Percentiles rank a stretch among this genome's conserved stretches.
Conservation (phyloP, 129 eudicot species). For the Saposhnikovia divaricata region DNA sequence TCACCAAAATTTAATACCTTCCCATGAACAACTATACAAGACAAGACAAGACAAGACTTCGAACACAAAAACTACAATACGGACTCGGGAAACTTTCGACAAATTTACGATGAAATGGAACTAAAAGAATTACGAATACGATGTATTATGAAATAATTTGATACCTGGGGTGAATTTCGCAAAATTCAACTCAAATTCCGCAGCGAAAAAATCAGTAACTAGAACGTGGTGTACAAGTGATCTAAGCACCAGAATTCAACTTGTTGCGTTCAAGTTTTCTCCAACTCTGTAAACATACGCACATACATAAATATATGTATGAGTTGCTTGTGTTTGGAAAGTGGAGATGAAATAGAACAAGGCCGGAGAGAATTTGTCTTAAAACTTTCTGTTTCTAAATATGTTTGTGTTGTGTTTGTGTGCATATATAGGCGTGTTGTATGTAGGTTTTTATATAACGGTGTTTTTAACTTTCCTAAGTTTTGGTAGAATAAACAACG, state of each 20-base stretch:
- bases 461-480: not conserved
- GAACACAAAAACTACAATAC: no score
- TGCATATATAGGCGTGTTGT: not conserved
- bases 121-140: not conserved
- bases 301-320: not conserved
- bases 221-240: not conserved
- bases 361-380: not conserved
- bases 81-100: no score
- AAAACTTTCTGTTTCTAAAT: not conserved
- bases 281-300: not conserved
- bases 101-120: no score
- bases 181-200: slow-evolving; percentile 4
- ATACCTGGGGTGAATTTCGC: not conserved
- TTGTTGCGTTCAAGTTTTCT: not conserved
- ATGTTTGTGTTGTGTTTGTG: not conserved
- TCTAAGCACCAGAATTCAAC: not conserved
- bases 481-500: slow-evolving; percentile 13
- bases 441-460: not conserved
- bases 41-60: no score
- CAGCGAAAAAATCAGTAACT: no score
- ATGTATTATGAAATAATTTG: not conserved
- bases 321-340: no score
- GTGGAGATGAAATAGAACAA: no score
- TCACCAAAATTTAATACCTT: not conserved
- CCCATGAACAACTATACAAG: no score